These are phyloP conservation scores for Agapanthus africanus DNA, from an alignment of 106 monocot genomes.

Conservation along the genomic window DNA sequence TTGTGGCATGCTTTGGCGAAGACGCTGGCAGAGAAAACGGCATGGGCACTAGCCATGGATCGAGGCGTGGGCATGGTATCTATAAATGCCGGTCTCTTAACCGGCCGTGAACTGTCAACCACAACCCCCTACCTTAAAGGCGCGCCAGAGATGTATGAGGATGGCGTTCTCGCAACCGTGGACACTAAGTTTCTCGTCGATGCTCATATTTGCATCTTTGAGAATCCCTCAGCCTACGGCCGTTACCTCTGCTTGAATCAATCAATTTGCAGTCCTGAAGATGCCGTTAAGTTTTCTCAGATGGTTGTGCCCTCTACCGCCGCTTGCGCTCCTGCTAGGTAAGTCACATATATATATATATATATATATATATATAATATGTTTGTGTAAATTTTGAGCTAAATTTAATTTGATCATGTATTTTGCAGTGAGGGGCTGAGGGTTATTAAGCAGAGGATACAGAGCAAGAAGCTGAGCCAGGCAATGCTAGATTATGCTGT, in stretches of 20 bases:
- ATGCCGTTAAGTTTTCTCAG: constrained; percentile 48
- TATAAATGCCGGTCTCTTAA: constrained; percentile 54
- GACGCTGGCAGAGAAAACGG: constrained; percentile 71
- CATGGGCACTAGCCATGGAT: constrained; percentile 93
- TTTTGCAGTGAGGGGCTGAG: no score
- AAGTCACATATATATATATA: no score
- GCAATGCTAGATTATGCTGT: no score
- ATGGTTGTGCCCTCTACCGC: constrained; percentile 30
- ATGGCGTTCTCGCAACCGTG: constrained; percentile 77
- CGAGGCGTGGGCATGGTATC: constrained; percentile 73
- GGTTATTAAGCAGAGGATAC: no score
- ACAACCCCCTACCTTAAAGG: constrained; percentile 47
- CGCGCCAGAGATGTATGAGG: constrained; percentile 72
- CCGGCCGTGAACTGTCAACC: constrained; percentile 24
- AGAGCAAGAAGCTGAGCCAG: no score
- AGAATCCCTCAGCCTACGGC: constrained; percentile 48
- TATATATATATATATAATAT: no score
- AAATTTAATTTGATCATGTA: no score
- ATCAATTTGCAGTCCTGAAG: constrained; percentile 44
- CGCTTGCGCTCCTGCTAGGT: constrained; percentile 31
- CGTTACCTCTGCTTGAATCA: constrained; percentile 77
- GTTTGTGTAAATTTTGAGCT: no score
- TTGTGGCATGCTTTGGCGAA: constrained; percentile 84
- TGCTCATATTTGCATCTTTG: constrained; percentile 54
- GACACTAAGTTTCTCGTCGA: constrained; percentile 50